Evolutionary conservation across 805 yeast genomes (phyloP), one percentile per base, ranked within the genome.

Genomic region (Nakazawaea ambrosiae): DNA sequence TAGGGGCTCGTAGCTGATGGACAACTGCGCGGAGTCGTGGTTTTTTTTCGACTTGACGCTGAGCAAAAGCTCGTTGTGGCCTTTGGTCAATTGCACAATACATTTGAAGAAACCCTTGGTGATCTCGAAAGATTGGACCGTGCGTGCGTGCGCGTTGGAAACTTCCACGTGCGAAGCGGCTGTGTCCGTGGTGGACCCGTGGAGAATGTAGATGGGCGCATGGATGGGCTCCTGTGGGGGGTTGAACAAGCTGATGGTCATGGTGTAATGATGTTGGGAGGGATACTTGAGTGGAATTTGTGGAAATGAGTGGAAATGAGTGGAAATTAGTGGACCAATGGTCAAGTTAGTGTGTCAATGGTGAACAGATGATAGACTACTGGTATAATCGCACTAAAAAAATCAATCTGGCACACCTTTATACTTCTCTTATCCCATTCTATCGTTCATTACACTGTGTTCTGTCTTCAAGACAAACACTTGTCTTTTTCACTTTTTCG

Each of bases 71-170:
- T 28, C 31, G 16, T 28, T 28, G 20, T 14, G 4, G 6, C 31
- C 29, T 10, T 22, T 12, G 14, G 12, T 23, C 9, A 28, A 16
- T 4, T 16, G 7, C 12, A 32, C 19, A 4, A 32, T 4, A 27
- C n/a, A 19, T 18, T 23, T 18, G 28, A 20, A 18, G 50, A 29
- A 89, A 54, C 81, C 79, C 16, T 71, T 61, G 37, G 77, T 74
- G 5, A 88, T 74, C 42, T 89, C 95, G 49, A 68, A 83, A 37
- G 68, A 65, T 48, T 76, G 80, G 0, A 86, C 24, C 10, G 24
- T 8, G 10, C 7, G 10, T 22, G 24, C 24, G 10, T 22, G 24
- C 10, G 31, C 10, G 25, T 8, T 23, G 25, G 11, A 23, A 23
- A 23, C 25, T 27, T 27, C 29, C 7, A 27, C 8, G 9, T n/a